These are phyloP conservation scores for Aristolochia contorta DNA, from an alignment of 164 flowering plant genomes.

Conservation along the genomic window DNA sequence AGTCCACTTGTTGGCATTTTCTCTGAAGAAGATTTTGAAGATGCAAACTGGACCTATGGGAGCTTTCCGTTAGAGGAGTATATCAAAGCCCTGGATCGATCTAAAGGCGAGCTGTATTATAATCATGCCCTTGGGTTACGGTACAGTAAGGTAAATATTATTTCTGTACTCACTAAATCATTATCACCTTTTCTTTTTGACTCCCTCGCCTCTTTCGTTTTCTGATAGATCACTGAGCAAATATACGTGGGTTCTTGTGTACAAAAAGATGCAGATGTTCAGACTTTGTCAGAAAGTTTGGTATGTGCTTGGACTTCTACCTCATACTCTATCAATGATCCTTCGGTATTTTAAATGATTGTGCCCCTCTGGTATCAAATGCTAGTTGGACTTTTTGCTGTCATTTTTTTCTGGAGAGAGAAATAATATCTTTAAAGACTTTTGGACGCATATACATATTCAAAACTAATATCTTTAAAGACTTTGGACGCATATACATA, in stretches of 20 bases:
- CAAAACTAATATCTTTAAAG: too few species aligned
- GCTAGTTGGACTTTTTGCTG: too few species aligned
- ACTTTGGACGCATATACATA: too few species aligned
- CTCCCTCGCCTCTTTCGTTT: not conserved
- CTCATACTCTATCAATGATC: not conserved
- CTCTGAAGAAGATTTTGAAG: slow-evolving; percentile 50
- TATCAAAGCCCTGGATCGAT: slow-evolving; percentile 74
- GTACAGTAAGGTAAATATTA: slow-evolving; percentile 66
- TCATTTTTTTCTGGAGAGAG: too few species aligned
- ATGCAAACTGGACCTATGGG: slow-evolving; percentile 84
- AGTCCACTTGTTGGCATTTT: slow-evolving; percentile 53
- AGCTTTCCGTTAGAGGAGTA: slow-evolving; percentile 87
- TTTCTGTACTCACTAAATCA: not conserved
- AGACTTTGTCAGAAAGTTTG: slow-evolving; percentile 35
- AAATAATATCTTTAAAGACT: too few species aligned
- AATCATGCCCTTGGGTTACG: slow-evolving; percentile 85
- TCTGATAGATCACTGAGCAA: slow-evolving; percentile 77
- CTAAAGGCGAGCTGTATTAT: slow-evolving; percentile 78
- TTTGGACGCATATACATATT: too few species aligned
- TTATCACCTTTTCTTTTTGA: not conserved
- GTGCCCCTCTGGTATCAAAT: too few species aligned
- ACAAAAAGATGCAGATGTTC: slow-evolving; percentile 68
- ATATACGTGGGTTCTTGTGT: slow-evolving; percentile 89
- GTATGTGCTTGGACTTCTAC: slow-evolving; percentile 16
- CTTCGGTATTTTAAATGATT: too few species aligned